Evolutionary conservation across 2,329 filamentous ascomycete species (phyloP).

Genomic region (Mycosphaerella sp.): DNA sequence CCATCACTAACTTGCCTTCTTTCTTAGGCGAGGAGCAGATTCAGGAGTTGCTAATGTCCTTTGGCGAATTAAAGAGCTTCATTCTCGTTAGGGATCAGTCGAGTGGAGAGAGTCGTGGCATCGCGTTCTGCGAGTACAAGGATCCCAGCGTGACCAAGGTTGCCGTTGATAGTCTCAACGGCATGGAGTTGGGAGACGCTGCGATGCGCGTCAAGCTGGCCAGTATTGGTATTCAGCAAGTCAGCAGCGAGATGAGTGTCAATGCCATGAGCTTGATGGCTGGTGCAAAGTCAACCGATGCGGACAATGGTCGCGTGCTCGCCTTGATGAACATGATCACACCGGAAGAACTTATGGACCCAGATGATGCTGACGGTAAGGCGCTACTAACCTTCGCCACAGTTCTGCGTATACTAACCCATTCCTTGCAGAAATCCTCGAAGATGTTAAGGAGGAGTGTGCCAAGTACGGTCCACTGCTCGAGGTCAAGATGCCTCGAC

Average conservation of each 20-base stretch:
- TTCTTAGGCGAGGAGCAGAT: constrained; percentile 91
- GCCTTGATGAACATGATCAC: constrained; percentile 99
- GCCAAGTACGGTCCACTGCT: constrained; percentile 78
- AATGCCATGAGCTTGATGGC: constrained; percentile 98
- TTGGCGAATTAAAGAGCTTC: constrained; percentile 90
- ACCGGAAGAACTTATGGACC: constrained; percentile 85
- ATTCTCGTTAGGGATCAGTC: constrained; percentile 78
- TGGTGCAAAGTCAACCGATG: constrained; percentile 67
- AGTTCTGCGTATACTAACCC: neutral
- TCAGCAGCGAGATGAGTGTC: constrained; percentile 89
- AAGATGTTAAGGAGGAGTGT: constrained; percentile 91
- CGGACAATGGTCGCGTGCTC: constrained; percentile 76
- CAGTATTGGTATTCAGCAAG: constrained; percentile 90
- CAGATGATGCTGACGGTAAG: constrained; percentile 89
- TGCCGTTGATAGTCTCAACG: constrained; percentile 84
- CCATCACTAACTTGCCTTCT: constrained; percentile 78
- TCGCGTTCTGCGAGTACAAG: constrained; percentile 92
- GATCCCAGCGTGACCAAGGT: constrained; percentile 72
- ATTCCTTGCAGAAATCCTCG: constrained; percentile 70
- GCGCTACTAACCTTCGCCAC: constrained; percentile 2
- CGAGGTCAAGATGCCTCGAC: constrained; percentile 89
- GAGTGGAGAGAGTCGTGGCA: constrained; percentile 75
- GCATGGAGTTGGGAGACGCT: constrained; percentile 86
- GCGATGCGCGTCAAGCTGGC: constrained; percentile 80
- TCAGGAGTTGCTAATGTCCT: constrained; percentile 79